Base-by-base conservation (phyloP, 495 filamentous ascomycete species). In the Aspergillus taichungensis region DNA sequence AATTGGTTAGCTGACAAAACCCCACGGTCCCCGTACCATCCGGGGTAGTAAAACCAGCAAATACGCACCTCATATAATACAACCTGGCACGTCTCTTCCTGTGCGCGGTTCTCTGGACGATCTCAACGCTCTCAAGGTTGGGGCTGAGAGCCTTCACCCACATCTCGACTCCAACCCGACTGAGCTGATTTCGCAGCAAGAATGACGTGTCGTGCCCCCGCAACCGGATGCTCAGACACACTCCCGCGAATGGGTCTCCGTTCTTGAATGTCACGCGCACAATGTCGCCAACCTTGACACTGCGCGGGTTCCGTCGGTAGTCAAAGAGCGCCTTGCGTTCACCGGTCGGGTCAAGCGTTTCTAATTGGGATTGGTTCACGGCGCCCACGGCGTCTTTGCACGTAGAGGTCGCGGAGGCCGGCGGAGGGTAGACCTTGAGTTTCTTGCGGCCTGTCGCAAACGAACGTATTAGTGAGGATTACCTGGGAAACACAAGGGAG, bases 81-180 rank as follows among this genome's bases (percentile, higher is more conserved):
- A 97, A 73, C 49, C 88, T 73, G 13, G 91, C 92, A 58, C 94
- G 82, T 60, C 92, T 84, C 45, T 87, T 85, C 64, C 87, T 77
- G 82, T 85, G 89, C 64, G 75, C 72, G 43, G 75, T 74, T 42
- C 90, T 75, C 79, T 95, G 84, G 63, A 97, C 85, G 51, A 99
- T 82, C 70, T 99, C 94, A 56, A 99, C 85, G 46, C 86, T 86
- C 55, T 84, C 76, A 40, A 97, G 83, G 61, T 85, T 87, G 48
- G 89, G 89, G 51, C 75, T 83, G 70, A 88, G 97, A 40, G 95
- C 71, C 77, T 97, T 99, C 60, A 83, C 87, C 77, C 87, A 95
- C 87, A 95, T 89, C 78, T 99, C 92, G n/a, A 95, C 88, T 37
- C 87, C 86, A 6, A 92, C 78, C 43, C 83, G 75, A 35, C 80